Conservation (phyloP, 495 filamentous ascomycete genomes). For the Platismatia glauca region DNA sequence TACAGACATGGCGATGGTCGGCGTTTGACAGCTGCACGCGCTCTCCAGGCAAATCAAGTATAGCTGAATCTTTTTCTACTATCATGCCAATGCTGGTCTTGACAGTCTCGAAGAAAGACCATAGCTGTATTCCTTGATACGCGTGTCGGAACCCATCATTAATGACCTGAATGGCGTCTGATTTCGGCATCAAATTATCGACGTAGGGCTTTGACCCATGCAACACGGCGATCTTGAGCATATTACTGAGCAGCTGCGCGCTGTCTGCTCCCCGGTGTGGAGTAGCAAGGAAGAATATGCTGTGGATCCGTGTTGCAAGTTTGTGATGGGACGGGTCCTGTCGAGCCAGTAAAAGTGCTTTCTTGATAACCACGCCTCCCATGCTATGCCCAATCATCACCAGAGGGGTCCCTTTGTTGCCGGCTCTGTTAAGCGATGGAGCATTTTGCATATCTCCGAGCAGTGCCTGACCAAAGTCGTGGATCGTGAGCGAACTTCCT, state of each 20-base stretch:
- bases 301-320: slow-evolving; percentile 27
- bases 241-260: slow-evolving; percentile 31
- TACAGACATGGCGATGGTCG: slow-evolving; percentile 41
- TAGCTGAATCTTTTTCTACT: slow-evolving; percentile 37
- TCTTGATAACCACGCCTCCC: slow-evolving; percentile 48
- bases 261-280: slow-evolving; percentile 43
- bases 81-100: slow-evolving; percentile 21
- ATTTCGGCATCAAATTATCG: slow-evolving; percentile 13
- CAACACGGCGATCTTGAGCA: slow-evolving; percentile 6
- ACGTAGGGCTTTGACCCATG: slow-evolving; percentile 1
- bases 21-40: slow-evolving; percentile 31
- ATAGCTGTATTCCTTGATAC: slow-evolving; percentile 22
- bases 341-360: slow-evolving; percentile 25
- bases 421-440: no score
- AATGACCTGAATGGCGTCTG: slow-evolving; percentile 22
- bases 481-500: slow-evolving; percentile 32
- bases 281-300: slow-evolving; percentile 40
- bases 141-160: slow-evolving; percentile 30
- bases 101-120: slow-evolving; percentile 22
- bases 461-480: slow-evolving; percentile 37
- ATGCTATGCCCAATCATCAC: slow-evolving; percentile 40
- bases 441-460: slow-evolving; percentile 28
- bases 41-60: slow-evolving; percentile 35
- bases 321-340: slow-evolving; percentile 23
- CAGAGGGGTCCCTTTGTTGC: background rate